Percentiles rank a stretch among this genome's conserved stretches.
Evolutionary conservation across 345 rosid genomes (phyloP).

Genomic region (Eucalyptus viminalis): DNA sequence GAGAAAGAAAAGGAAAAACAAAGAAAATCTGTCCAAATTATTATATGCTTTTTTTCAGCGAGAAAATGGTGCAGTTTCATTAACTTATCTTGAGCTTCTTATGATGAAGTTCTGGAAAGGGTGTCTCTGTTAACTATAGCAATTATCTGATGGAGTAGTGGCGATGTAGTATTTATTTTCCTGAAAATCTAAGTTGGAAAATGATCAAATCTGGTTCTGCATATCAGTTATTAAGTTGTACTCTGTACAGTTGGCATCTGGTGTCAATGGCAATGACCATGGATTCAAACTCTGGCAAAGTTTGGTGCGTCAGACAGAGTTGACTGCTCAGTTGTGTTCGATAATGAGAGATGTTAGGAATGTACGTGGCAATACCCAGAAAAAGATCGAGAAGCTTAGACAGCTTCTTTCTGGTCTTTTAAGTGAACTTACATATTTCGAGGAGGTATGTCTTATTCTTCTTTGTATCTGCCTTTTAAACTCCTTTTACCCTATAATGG

Average conservation of each 20-base stretch:
- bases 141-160: neutral
- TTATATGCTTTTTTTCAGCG: neutral
- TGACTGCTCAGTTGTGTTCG: constrained; percentile 92
- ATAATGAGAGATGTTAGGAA: constrained; percentile 85
- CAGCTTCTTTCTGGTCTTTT: constrained; percentile 96
- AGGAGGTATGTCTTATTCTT: constrained; percentile 46
- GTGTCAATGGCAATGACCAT: constrained; percentile 57
- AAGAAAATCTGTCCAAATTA: neutral
- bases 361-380: constrained; percentile 97
- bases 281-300: constrained; percentile 84
- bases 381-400: constrained; percentile 93
- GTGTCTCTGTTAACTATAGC: neutral
- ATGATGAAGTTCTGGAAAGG: neutral
- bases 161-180: neutral
- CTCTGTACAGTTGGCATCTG: constrained; percentile 45
- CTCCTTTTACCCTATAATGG: neutral
- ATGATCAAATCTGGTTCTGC: neutral
- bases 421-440: constrained; percentile 94
- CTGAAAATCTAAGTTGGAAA: neutral
- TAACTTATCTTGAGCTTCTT: neutral
- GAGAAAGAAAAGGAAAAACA: neutral
- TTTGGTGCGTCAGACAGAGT: constrained; percentile 86
- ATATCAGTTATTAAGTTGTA: neutral
- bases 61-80: neutral
- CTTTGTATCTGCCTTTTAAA: neutral